Base-by-base conservation (phyloP, 495 filamentous ascomycete genomes). In the Neurospora tetraspora region DNA sequence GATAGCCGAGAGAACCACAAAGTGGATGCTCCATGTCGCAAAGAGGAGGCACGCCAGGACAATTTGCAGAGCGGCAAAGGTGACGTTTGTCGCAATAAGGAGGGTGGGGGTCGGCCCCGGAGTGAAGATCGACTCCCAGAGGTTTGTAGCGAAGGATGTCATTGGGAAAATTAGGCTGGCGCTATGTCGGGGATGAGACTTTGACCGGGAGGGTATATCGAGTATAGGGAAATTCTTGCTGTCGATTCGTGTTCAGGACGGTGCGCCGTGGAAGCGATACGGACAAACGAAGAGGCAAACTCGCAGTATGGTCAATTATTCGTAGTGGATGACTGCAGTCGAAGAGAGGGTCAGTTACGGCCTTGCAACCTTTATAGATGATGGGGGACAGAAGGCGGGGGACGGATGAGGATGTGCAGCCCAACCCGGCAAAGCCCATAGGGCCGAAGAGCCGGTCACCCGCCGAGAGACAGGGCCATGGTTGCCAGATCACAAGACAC, bases 91-190 rank as follows among this genome's bases (percentile, higher is more conserved):
- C 40, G 96, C 96, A 78, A 96, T 82, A 23, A 98, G 83, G 45
- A 99, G 90, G 34, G 92, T 92, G 2, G 90, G 92, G 0, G 94
- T 99, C 68, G 96, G 88, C 73, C 94, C 94, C 0, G 94, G 92
- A 1, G 91, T 93, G 85, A 98, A 97, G 86, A 99, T 88, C 77
- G 94, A 97, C 76, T 88, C 87, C 91, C 93, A 96, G 72, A 99
- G 91, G 71, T 93, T 88, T 72, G 88, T 85, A 71, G 97, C 73
- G 81, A 99, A 98, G 76, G 88, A 85, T 20, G 90, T 87, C 94
- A 98, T 98, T 65, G 53, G 3, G 27, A 65, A 65, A 80, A 61
- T 82, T 70, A 39, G 69, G 71, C 65, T 59, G 36, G 40, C 43
- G 27, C n/a, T 39, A 68, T 12, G 31, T 23, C 18, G 53, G 18